Percentiles rank a stretch among this genome's conserved stretches.
Evolutionary conservation across 2,329 filamentous ascomycete genomes (phyloP).

Genomic region (Fragosphaeria purpurea): DNA sequence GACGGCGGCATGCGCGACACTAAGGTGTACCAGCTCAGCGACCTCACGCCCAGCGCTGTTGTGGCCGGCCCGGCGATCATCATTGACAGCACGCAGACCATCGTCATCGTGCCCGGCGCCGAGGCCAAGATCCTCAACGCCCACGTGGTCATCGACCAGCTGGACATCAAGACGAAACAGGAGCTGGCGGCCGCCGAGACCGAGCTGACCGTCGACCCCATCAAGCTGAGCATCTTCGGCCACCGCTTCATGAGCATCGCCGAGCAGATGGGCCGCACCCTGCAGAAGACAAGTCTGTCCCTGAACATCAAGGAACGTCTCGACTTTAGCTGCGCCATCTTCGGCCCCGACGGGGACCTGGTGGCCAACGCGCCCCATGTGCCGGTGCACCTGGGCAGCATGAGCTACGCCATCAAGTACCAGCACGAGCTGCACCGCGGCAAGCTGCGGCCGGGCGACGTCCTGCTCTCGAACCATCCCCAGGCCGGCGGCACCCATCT

Average conservation of each 20-base stretch:
- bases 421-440: constrained; percentile 72
- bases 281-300: constrained; percentile 72
- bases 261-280: constrained; percentile 70
- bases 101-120: constrained; percentile 72
- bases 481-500: constrained; percentile 76
- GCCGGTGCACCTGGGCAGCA: constrained; percentile 69
- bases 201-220: constrained; percentile 53
- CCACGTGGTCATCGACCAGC: constrained; percentile 79
- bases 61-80: constrained; percentile 74
- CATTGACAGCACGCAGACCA: constrained; percentile 80
- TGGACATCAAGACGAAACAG: constrained; percentile 27
- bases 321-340: constrained; percentile 74
- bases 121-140: constrained; percentile 69
- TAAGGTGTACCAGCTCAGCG: constrained; percentile 69
- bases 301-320: constrained; percentile 76
- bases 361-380: constrained; percentile 76
- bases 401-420: constrained; percentile 70
- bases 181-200: constrained; percentile 15
- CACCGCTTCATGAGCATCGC: constrained; percentile 81
- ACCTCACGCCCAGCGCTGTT: constrained; percentile 60
- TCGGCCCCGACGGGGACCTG: constrained; percentile 62
- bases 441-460: constrained; percentile 67
- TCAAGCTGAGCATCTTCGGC: constrained; percentile 68
- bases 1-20: constrained; percentile 62
- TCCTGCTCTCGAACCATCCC: constrained; percentile 73